Percentiles rank a stretch among this genome's conserved stretches.
phyloP scores from a whole-genome alignment of 805 yeast genomes.

The Yueomyces sp. region DNA sequence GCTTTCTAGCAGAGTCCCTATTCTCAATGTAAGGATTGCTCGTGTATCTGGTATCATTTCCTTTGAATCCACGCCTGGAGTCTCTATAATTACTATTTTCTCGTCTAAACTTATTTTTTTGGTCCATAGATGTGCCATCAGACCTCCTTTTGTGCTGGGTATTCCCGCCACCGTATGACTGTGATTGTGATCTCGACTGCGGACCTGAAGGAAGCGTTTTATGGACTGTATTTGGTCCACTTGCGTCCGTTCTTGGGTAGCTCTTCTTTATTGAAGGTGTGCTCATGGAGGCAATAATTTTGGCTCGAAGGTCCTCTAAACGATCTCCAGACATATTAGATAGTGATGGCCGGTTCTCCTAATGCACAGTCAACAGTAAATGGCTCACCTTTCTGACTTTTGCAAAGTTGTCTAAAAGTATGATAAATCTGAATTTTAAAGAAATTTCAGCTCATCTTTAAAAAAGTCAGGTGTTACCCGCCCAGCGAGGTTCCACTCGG shows the following conservation, averaged over 20 bases:
- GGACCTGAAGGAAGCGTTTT: neutral
- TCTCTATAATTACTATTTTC: neutral
- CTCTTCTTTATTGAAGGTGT: neutral
- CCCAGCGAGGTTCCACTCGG: too few relatives aligned
- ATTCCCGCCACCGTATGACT: slow-evolving; percentile 2
- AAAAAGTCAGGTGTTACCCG: too few relatives aligned
- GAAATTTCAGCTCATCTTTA: too few relatives aligned
- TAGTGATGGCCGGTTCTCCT: too few relatives aligned
- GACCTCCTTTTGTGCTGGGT: slow-evolving; percentile 9
- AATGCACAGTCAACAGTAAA: too few relatives aligned
- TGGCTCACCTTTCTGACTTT: too few relatives aligned
- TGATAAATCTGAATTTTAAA: too few relatives aligned
- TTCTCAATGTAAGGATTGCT: neutral
- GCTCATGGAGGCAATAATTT: slow-evolving; percentile 18
- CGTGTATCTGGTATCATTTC: neutral
- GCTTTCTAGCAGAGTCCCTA: neutral
- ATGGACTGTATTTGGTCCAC: neutral
- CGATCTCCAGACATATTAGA: slow-evolving; percentile 1
- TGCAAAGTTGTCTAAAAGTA: too few relatives aligned
- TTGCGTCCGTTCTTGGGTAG: slow-evolving; percentile 2
- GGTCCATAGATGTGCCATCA: slow-evolving; percentile 2
- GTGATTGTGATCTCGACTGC: neutral
- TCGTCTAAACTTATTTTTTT: neutral
- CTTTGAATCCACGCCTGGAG: neutral
- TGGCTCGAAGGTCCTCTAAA: slow-evolving; percentile 15